Base-by-base conservation (phyloP, 768 basidiomycete species). In the Lanmaoa rubissima region DNA sequence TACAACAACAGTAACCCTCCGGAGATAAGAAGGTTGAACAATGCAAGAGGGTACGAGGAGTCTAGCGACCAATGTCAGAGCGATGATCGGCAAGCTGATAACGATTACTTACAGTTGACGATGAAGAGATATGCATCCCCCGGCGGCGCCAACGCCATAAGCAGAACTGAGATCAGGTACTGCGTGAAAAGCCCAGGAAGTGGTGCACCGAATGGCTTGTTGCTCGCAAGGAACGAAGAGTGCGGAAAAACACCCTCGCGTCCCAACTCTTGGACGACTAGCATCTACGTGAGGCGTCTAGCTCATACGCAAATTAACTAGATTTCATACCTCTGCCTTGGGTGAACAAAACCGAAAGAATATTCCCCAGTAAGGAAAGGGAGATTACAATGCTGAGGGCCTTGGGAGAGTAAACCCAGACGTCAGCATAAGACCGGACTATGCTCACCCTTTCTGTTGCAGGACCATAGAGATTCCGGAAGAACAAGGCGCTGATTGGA, bases 121-220 rank as follows among this genome's bases (percentile, higher is more conserved):
- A 85, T 77, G 69, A 92, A 89, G 32, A 83, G 76, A 64, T 88
- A 92, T 0, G 86, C 87, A 61, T 91, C 89, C 3, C 90, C 88
- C 0, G 86, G 79, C 0, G 89, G 90, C 0, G 85, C 76, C 1
- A 76, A 75, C 7, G 83, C 61, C 46, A 87, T 73, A 54, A 87
- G 74, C 12, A 78, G 60, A 21, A 81, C 77, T 0, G 86, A 87
- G 16, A 88, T 64, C 6, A 82, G 19, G 69, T 83, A 91, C 61
- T 88, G 87, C 0, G 78, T 73, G 46, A 84, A 78, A 4, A 92
- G 73, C 0, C 86, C 88, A 0, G 82, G 75, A 2, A 86, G 67
- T 0, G 90, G 90, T 0, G 88, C 82, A 55, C 78, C 74, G 70
- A 87, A 91, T 0, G 88, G 89, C 59, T 82, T 82, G 66, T 82